phyloP scores from a whole-genome alignment of 2,329 filamentous ascomycete genomes.

The Magnaporthiopsis rhizophila region DNA sequence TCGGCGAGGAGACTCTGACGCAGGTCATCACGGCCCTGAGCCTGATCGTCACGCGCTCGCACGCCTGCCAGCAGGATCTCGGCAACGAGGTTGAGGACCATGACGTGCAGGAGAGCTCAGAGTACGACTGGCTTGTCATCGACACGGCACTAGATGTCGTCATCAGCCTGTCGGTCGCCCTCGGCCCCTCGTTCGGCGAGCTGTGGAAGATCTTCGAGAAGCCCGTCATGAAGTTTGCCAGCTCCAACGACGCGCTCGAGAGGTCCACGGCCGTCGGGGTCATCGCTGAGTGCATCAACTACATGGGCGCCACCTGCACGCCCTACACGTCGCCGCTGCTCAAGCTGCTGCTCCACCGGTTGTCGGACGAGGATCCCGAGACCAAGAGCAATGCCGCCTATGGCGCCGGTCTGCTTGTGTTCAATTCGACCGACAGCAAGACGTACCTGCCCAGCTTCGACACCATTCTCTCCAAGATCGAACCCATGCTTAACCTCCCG shows the following conservation, averaged over 20 bases:
- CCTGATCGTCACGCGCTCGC: slow-evolving; percentile 78
- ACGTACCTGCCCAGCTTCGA: slow-evolving; percentile 69
- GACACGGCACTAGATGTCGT: slow-evolving; percentile 91
- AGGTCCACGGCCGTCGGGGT: slow-evolving; percentile 85
- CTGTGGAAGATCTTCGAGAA: slow-evolving; percentile 96
- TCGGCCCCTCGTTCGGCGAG: slow-evolving; percentile 74
- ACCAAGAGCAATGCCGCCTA: slow-evolving; percentile 95
- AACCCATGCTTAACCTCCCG: slow-evolving; percentile 56
- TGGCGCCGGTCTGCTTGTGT: slow-evolving; percentile 75
- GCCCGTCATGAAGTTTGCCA: slow-evolving; percentile 79
- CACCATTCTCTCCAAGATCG: slow-evolving; percentile 74
- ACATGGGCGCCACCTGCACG: slow-evolving; percentile 75
- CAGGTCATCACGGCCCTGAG: slow-evolving; percentile 69
- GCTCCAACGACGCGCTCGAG: slow-evolving; percentile 78
- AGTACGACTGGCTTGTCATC: slow-evolving; percentile 96
- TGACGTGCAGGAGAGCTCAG: slow-evolving; percentile 73
- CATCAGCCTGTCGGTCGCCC: slow-evolving; percentile 71
- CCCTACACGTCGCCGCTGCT: slow-evolving; percentile 71
- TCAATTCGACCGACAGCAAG: slow-evolving; percentile 67
- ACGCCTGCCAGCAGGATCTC: slow-evolving; percentile 88
- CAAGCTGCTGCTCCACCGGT: slow-evolving; percentile 74
- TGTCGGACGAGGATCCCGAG: slow-evolving; percentile 83
- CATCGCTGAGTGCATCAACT: slow-evolving; percentile 81
- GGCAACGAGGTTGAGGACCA: slow-evolving; percentile 72
- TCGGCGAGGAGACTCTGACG: slow-evolving; percentile 63